phyloP scores from a whole-genome alignment of 768 basidiomycete species.

The Russula earlei region DNA sequence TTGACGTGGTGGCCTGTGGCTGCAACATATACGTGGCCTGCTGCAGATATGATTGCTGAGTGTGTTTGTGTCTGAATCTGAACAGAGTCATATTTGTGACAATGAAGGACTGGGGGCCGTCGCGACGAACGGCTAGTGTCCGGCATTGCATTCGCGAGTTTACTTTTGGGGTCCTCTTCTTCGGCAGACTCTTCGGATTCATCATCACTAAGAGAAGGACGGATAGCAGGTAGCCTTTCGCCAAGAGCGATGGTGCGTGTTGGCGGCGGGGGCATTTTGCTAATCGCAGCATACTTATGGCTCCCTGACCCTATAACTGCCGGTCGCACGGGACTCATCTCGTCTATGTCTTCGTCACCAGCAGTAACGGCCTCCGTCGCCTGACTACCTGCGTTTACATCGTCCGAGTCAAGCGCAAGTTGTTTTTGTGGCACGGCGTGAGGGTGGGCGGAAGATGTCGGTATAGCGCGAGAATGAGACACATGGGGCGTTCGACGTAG shows the following conservation, averaged over 20 bases:
- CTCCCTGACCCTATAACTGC: not conserved
- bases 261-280: constrained; percentile 56
- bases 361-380: not conserved
- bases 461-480: not conserved
- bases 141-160: constrained; percentile 45
- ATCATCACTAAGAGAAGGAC: constrained; percentile 38
- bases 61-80: constrained; percentile 49
- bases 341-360: not conserved
- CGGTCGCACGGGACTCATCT: not conserved
- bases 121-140: constrained; percentile 64
- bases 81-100: constrained; percentile 32
- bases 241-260: constrained; percentile 62
- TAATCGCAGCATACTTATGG: not conserved
- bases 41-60: constrained; percentile 42
- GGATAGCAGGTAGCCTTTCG: constrained; percentile 58
- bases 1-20: constrained; percentile 49
- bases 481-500: not conserved
- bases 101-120: constrained; percentile 31
- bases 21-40: constrained; percentile 51
- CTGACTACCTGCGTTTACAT: not conserved
- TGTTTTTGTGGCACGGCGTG: not conserved
- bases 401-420: not conserved
- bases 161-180: constrained; percentile 39
- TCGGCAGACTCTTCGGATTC: constrained; percentile 34
- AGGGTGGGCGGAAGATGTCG: not conserved